A percentile compares a stretch with the other conserved stretches of the same genome.
Evolutionary conservation across 1,139 yeast genomes (phyloP).

Genomic region (Saccharomyces hybrid): DNA sequence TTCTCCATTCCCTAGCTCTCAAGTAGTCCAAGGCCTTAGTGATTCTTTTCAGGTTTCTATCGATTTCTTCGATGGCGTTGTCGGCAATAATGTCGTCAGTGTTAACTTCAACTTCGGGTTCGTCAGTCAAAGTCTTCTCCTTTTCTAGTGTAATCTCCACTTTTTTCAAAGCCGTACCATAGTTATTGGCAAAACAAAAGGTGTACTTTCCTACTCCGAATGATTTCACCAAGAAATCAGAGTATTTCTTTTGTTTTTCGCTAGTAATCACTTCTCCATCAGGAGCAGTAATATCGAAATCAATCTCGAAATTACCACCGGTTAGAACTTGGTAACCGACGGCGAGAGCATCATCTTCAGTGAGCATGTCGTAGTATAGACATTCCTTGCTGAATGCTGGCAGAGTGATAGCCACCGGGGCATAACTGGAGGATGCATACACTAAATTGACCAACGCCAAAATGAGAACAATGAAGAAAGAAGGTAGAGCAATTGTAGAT

Average conservation of each 20-base stretch:
- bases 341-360: conserved; percentile 34
- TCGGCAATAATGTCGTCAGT: conserved; percentile 51
- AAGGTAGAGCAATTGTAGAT: not conserved
- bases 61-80: conserved; percentile 50
- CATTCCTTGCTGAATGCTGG: conserved; percentile 39
- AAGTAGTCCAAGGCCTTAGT: conserved; percentile 53
- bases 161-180: conserved; percentile 58
- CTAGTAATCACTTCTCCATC: conserved; percentile 48
- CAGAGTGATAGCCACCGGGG: conserved; percentile 31
- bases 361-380: conserved; percentile 31
- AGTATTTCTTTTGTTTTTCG: conserved; percentile 50
- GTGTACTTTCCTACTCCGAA: conserved; percentile 55
- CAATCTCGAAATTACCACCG: conserved; percentile 64
- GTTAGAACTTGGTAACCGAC: conserved; percentile 46
- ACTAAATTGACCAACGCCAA: conserved; percentile 7
- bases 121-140: conserved; percentile 43
- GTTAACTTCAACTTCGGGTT: conserved; percentile 41
- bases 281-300: conserved; percentile 53
- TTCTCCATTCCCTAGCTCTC: conserved; percentile 68
- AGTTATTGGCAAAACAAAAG: conserved; percentile 58
- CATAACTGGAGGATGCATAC: conserved; percentile 21
- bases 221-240: conserved; percentile 48
- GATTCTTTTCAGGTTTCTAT: conserved; percentile 50
- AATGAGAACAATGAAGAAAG: not conserved
- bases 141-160: conserved; percentile 55